Evolutionary conservation across 352 stramenopile genomes (phyloP), one percentile per base, ranked within the genome.

Genomic region (Phytophthora hibernalis): DNA sequence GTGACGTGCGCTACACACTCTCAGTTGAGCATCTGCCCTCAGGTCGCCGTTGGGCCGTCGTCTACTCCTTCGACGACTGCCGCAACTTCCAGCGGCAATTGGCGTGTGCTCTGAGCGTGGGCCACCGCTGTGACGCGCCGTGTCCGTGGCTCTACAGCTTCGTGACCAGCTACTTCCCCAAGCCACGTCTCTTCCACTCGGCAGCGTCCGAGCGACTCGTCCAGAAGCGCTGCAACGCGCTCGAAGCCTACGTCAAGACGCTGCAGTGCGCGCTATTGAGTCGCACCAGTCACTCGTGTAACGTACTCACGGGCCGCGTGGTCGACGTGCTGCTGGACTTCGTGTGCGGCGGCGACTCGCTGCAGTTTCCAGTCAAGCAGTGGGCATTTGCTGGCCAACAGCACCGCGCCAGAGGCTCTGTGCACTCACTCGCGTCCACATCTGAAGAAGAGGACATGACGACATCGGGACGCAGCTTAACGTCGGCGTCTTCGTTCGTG

Each of bases 81-180:
- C 54, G 54, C 22, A 16, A 20, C 6, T 70, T 77, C 58, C 64
- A 70, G 50, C 48, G 33, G 18, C 37, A 31, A 3, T 38, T 76
- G 42, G 56, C 48, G 5, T 48, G 31, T 4, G 57, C 54, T 11
- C 35, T 76, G 15, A 45, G 67, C 20, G 49, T 55, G 28, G 68
- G 63, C 21, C 68, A 76, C 63, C 9, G 28, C 54, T 74, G 69
- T 38, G 28, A 67, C 21, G 69, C 59, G 16, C 45, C 43, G 6
- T 77, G 65, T 30, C 65, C 65, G 49, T 74, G 59, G 69, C 54
- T 77, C 42, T 73, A 66, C 58, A 65, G 64, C 42, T 77, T 74
- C 59, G 55, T 74, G n/a, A 64, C 50, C 47, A 74, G 69, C 64
- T 74, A 74, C 64, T 77, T 77, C 63, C 69, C 65, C 50, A 73